A percentile compares a stretch with the other conserved stretches of the same genome.
phyloP scores from a whole-genome alignment of 2,329 filamentous ascomycete species.

The Drechslerella stenobrocha region DNA sequence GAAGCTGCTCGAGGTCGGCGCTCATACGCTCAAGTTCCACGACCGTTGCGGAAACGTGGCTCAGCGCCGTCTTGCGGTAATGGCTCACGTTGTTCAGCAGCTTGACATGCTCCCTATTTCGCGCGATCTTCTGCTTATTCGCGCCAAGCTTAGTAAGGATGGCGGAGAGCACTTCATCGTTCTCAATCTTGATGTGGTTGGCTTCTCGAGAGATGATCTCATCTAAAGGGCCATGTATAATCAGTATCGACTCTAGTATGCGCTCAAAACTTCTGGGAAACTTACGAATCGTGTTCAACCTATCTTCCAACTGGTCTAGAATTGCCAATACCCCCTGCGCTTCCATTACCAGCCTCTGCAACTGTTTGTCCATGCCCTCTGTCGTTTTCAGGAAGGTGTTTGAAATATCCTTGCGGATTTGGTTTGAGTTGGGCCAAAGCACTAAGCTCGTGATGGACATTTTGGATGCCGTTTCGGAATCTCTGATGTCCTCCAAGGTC shows the following conservation, averaged over 20 bases:
- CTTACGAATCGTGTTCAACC: conserved; percentile 69
- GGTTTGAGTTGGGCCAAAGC: conserved; percentile 57
- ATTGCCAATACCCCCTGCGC: conserved; percentile 68
- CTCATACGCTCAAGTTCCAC: conserved; percentile 74
- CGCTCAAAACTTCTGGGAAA: conserved; percentile 58
- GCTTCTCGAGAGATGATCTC: conserved; percentile 64
- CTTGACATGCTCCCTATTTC: conserved; percentile 66
- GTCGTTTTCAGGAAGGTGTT: conserved; percentile 66
- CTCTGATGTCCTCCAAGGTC: conserved; percentile 47
- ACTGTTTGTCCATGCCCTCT: conserved; percentile 63
- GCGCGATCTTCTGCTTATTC: conserved; percentile 65
- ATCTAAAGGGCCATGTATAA: conserved; percentile 2
- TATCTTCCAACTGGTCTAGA: conserved; percentile 69
- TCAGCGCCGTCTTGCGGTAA: conserved; percentile 68
- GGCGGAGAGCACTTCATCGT: conserved; percentile 68
- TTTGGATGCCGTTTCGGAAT: conserved; percentile 49
- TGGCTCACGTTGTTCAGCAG: conserved; percentile 68
- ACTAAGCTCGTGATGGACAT: conserved; percentile 58
- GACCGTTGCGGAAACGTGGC: conserved; percentile 70
- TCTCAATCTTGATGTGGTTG: conserved; percentile 62
- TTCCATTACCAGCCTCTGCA: conserved; percentile 69
- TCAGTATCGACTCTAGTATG: conserved; percentile 6
- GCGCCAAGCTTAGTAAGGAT: conserved; percentile 76
- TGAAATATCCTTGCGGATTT: conserved; percentile 53
- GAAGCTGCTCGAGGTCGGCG: conserved; percentile 69